Evolutionary conservation across 139 green algal genomes (phyloP), one percentile per base, ranked within the genome.

Genomic region (Haematococcus lacustris): DNA sequence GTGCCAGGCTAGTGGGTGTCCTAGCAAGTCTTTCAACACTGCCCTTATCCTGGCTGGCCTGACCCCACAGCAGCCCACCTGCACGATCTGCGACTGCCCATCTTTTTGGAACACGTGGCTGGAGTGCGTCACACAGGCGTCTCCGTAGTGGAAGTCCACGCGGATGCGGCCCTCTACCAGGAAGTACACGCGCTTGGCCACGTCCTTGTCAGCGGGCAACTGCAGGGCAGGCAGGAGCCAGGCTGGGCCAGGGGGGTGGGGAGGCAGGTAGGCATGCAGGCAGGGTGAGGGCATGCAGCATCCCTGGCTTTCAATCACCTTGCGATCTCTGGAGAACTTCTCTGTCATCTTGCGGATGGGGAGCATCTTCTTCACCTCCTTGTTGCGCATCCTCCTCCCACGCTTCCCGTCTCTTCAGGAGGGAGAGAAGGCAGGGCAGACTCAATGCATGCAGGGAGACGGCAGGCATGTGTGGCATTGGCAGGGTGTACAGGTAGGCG

Each of bases 281-380:
- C 47, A 57, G n/a, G n/a, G n/a, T n/a, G n/a, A n/a, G n/a, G n/a
- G n/a, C n/a, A n/a, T n/a, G 53, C 17, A 7, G 33, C 9, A 33
- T 28, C 53, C 47, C 21, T 57, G 13, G 21, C 47, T 13, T 57
- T 21, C 13, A 21, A 71, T 60, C 51, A 84, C 35, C 3, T 50
- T 47, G 1, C 67, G 1, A 61, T 91, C 82, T 32, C 85, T 78
- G 0, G 39, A 23, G 66, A 90, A 96, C 82, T 93, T 93, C 76
- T 94, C 83, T 3, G 85, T 91, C 80, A 94, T 89, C 79, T 94
- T 94, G 34, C 75, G 28, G 66, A 94, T 88, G 28, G 83, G 73
- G 38, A 87, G 80, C 53, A 83, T 70, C 59, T 69, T 68, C 74
- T 79, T 79, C 34, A 41, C 34, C 23, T 79, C 74, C 26, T 51